A percentile compares a stretch with the other conserved stretches of the same genome.
These are phyloP conservation scores for Aureobasidium melanogenum DNA, from an alignment of 2,329 filamentous ascomycete species.

Conservation along the genomic window DNA sequence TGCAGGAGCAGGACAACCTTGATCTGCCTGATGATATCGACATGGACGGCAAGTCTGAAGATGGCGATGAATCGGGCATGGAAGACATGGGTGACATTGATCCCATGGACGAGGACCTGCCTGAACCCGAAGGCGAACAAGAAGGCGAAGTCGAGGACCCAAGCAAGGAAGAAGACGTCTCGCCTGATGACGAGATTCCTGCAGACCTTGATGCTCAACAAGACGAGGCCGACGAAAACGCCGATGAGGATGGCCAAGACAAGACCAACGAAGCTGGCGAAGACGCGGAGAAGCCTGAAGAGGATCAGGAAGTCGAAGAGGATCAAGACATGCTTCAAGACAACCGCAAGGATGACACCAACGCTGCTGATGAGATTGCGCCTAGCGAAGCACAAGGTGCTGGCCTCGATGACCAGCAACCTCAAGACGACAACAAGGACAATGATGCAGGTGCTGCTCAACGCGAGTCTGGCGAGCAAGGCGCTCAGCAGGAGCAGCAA, in stretches of 20 bases:
- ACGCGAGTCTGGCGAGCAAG: constrained; percentile 57
- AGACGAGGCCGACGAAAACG: constrained; percentile 26
- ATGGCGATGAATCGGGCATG: constrained; percentile 30
- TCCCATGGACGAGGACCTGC: constrained; percentile 17
- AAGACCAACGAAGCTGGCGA: constrained; percentile 35
- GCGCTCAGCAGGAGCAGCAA: constrained; percentile 49
- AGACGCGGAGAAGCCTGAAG: constrained; percentile 29
- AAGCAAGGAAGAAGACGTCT: constrained; percentile 18
- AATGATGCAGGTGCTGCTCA: constrained; percentile 49
- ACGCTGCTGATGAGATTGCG: constrained; percentile 16
- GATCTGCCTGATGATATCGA: constrained; percentile 85
- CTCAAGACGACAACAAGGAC: constrained; percentile 45
- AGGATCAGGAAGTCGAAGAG: constrained; percentile 12
- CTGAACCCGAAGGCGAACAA: constrained; percentile 15
- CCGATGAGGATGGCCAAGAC: constrained; percentile 37
- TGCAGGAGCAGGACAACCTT: constrained; percentile 71
- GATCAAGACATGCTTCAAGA: constrained; percentile 17
- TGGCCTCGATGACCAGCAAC: constrained; percentile 56
- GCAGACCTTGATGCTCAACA: constrained; percentile 54
- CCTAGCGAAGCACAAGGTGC: constrained; percentile 25
- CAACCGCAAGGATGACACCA: constrained; percentile 16
- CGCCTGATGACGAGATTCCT: constrained; percentile 11
- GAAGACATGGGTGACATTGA: constrained; percentile 16
- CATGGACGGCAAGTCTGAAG: constrained; percentile 52
- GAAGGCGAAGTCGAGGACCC: constrained; percentile 19